Evolutionary conservation across 768 basidiomycete genomes (phyloP).

Genomic region (Agrocybe chaxingu): DNA sequence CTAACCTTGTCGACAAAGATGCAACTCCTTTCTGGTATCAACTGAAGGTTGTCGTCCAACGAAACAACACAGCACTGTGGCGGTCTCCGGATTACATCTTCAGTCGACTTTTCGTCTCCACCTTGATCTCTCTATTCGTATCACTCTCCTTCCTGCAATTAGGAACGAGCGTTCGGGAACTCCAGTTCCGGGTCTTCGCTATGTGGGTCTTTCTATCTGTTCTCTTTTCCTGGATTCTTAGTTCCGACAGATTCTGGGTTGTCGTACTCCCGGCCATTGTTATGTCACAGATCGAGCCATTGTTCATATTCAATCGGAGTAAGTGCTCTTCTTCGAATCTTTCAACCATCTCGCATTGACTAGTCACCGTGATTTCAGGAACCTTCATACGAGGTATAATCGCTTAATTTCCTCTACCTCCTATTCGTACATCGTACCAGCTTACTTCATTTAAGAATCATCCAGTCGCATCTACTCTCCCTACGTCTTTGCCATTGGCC

Average conservation of each 20-base stretch:
- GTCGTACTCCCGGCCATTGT: slow-evolving; percentile 69
- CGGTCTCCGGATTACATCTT: slow-evolving; percentile 84
- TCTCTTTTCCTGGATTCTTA: background rate
- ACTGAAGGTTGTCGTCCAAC: slow-evolving; percentile 58
- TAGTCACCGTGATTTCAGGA: slow-evolving; percentile 17
- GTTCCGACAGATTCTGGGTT: slow-evolving; percentile 54
- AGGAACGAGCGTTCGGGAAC: slow-evolving; percentile 56
- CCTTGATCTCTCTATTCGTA: slow-evolving; percentile 66
- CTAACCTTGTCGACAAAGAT: slow-evolving; percentile 32
- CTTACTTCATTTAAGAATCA: slow-evolving; percentile 42
- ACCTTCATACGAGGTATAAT: slow-evolving; percentile 34
- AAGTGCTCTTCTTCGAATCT: slow-evolving; percentile 12
- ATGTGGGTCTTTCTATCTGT: slow-evolving; percentile 43
- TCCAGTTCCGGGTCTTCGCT: slow-evolving; percentile 80
- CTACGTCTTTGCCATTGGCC: slow-evolving; percentile 80
- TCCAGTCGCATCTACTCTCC: slow-evolving; percentile 86
- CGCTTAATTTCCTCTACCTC: background rate
- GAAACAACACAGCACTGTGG: slow-evolving; percentile 75
- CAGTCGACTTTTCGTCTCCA: slow-evolving; percentile 75
- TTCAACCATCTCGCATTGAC: background rate
- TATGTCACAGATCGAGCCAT: slow-evolving; percentile 78
- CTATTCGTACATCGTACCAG: background rate
- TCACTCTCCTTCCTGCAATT: slow-evolving; percentile 80
- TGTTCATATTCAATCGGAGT: slow-evolving; percentile 73
- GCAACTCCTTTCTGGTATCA: slow-evolving; percentile 79